Conservation (phyloP, 2,329 filamentous ascomycete genomes). For the Colletotrichum paranaense region DNA sequence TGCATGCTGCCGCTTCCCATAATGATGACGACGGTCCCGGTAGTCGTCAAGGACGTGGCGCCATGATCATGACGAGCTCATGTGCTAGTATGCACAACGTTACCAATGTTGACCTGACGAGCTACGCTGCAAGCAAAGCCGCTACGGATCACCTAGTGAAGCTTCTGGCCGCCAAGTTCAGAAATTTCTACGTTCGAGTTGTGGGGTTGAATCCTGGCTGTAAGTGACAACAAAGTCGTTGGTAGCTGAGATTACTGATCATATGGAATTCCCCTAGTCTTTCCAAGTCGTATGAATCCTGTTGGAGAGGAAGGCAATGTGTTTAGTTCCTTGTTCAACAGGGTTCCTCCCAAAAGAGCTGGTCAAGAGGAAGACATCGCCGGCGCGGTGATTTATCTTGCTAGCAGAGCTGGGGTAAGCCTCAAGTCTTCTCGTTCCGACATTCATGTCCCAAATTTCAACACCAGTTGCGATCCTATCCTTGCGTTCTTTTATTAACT, state of each 20-base stretch:
- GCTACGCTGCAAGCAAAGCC: constrained; percentile 62
- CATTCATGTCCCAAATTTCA: too few relatives aligned
- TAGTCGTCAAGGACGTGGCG: constrained; percentile 52
- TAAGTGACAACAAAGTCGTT: constrained; percentile 32
- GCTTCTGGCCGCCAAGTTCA: constrained; percentile 60
- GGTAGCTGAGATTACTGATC: not conserved
- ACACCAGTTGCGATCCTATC: rapidly evolving
- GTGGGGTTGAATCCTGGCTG: constrained; percentile 47
- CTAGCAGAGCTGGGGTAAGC: constrained; percentile 46
- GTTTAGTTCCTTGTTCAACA: constrained; percentile 45
- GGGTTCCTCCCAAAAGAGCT: constrained; percentile 45
- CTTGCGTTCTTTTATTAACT: not conserved
- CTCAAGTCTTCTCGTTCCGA: not conserved
- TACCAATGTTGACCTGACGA: constrained; percentile 63
- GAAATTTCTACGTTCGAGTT: constrained; percentile 46
- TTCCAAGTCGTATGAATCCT: constrained; percentile 48
- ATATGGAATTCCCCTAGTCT: constrained; percentile 36
- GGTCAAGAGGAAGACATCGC: constrained; percentile 46
- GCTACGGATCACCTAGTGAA: constrained; percentile 63
- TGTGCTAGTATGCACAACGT: constrained; percentile 64
- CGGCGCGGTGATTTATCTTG: constrained; percentile 44
- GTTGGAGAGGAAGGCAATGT: constrained; percentile 45
- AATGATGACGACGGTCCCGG: constrained; percentile 43
- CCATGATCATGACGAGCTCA: constrained; percentile 60
- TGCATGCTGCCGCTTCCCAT: constrained; percentile 51